Evolutionary conservation across 371 early-diverging fungal genomes (phyloP), one percentile per base, ranked within the genome.

Genomic region (Basidiobolus meristosporus): DNA sequence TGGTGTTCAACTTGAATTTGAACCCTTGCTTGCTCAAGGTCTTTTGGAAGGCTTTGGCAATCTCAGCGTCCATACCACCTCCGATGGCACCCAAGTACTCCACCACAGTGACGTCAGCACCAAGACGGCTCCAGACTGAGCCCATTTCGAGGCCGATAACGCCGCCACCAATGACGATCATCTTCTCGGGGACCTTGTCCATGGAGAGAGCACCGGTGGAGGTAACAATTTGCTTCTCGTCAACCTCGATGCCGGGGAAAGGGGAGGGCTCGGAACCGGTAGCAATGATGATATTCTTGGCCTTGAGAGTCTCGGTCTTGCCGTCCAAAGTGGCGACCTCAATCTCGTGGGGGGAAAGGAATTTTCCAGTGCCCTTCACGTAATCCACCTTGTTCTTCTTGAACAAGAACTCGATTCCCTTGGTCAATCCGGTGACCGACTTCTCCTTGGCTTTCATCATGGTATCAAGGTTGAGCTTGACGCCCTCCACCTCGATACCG

Each of bases 141-240:
- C 97, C 97, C 43, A 93, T 69, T 65, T 97, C 98, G 36, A 96
- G 80, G 44, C 96, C 98, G 63, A 97, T 97, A 47, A 96, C 91
- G 65, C 98, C 98, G 46, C 89, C 98, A 51, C 98, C 98, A 56
- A 97, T 95, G 41, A 97, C 92, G 31, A 92, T 73, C 88, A 97
- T 82, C 72, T 88, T 90, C 68, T 93, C 80, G 47, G 95, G 96
- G 16, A 95, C 83, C 58, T 89, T 70, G 49, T 76, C 63, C 38
- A 96, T 68, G n/a, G 89, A 78, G 46, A 97, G 76, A 20, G 96
- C 98, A 50, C 96, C 98, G 26, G 98, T 97, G 16, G 95, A 93
- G 36, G 89, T 85, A 33, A 97, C 84, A 46, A 97, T 90, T 60
- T 73, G 72, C 70, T 87, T 79, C 64, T 95, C 96, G 49, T 96